Base-by-base conservation (phyloP, 331 rosid species). In the Quercus lobata region DNA sequence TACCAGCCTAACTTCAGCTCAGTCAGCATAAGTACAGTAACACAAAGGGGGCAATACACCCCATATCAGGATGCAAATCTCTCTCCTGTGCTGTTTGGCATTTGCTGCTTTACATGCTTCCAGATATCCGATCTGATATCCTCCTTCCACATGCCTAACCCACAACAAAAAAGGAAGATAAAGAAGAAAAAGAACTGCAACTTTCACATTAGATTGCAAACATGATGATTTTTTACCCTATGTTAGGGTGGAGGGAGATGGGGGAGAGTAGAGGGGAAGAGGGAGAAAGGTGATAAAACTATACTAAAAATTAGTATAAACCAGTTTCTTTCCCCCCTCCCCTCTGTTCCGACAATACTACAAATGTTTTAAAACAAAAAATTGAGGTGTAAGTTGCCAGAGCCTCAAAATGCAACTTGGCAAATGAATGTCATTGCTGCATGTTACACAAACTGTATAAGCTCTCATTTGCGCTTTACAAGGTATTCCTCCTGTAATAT, bases 401-500 rank as follows among this genome's bases (percentile, higher is more conserved):
- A 55, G 69, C 73, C 75, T 71, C 55, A 57, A 70, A 32, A 57
- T 75, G 74, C 72, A 70, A 72, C 60, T 66, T 54, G 82, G 87
- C 81, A 66, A 49, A 65, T 82, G 80, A 78, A 74, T 74, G 86
- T 58, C 77, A 46, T 34, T 32, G 32, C 15, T 34, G 72, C 30
- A 66, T 37, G 52, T 74, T 17, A 77, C 46, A 73, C 70, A 79
- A 79, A 82, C 81, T 72, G 77, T 56, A 84, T 61, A 77, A 74
- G 78, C 76, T 66, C 54, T 76, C 83, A 82, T 54, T 54, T 68
- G 90, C 70, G 35, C 41, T 75, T 70, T 27, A 75, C 82, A 78
- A 89, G 78, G 65, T 54, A 61, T 76, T 75, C 82, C 60, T 29
- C 55, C 32, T 27, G 83, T 86, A 83, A 69, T 53, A 79, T 86